Evolutionary conservation across 352 stramenopile genomes (phyloP).

Genomic region (Pythium oligandrum): DNA sequence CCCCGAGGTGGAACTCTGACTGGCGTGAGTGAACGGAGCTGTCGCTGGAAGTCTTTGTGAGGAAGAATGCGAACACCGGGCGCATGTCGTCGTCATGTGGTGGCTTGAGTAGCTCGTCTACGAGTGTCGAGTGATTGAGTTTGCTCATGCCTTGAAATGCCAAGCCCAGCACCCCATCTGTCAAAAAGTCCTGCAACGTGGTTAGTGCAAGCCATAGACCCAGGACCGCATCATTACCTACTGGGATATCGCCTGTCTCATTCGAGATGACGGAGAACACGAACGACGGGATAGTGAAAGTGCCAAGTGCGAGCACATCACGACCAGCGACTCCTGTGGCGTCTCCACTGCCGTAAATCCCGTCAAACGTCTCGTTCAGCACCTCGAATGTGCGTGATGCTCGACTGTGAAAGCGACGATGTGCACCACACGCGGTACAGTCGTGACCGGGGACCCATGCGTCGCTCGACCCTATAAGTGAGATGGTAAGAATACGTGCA

Average conservation of each 20-base stretch:
- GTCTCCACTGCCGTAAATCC: slow-evolving; percentile 46
- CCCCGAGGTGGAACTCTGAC: slow-evolving; percentile 46
- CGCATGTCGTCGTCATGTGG: slow-evolving; percentile 10
- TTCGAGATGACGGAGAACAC: slow-evolving; percentile 36
- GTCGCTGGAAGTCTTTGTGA: slow-evolving; percentile 24
- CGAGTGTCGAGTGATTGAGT: slow-evolving; percentile 31
- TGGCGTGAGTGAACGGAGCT: not conserved
- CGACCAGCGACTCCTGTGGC: slow-evolving; percentile 30
- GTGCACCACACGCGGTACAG: slow-evolving; percentile 53
- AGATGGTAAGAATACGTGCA: not conserved
- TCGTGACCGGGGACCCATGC: slow-evolving; percentile 23
- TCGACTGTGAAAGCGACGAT: slow-evolving; percentile 31
- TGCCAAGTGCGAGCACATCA: slow-evolving; percentile 33
- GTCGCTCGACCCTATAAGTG: slow-evolving; percentile 26
- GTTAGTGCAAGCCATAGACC: not conserved
- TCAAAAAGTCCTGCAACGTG: slow-evolving; percentile 26
- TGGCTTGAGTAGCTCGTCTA: slow-evolving; percentile 25
- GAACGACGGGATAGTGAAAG: slow-evolving; percentile 22
- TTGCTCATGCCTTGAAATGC: slow-evolving; percentile 52
- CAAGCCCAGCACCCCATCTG: slow-evolving; percentile 51
- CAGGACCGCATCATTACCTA: slow-evolving; percentile 4
- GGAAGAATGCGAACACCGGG: slow-evolving; percentile 40
- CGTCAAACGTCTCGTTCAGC: slow-evolving; percentile 23
- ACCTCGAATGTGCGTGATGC: slow-evolving; percentile 25
- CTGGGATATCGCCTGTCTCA: slow-evolving; percentile 44